Percentiles rank a stretch among this genome's conserved stretches.
phyloP scores from a whole-genome alignment of 2,329 filamentous ascomycete genomes.

The Fusarium zealandicum region DNA sequence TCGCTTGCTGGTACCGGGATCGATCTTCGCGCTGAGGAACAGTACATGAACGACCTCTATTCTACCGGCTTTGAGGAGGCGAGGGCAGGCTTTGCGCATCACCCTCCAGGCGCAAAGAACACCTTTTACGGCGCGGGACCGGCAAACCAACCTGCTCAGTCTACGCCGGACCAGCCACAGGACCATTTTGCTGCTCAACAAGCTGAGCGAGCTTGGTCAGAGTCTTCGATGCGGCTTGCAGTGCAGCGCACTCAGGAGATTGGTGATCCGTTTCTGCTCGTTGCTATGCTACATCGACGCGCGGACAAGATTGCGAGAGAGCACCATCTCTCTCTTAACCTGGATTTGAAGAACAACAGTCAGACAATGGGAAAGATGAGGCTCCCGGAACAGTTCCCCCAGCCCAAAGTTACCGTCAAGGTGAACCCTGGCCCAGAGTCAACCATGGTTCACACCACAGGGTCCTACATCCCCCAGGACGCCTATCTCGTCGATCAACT shows the following conservation, averaged over 20 bases:
- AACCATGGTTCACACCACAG: slow-evolving; percentile 67
- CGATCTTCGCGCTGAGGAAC: slow-evolving; percentile 85
- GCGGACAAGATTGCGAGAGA: slow-evolving; percentile 66
- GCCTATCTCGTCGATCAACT: slow-evolving; percentile 82
- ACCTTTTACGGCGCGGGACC: slow-evolving; percentile 70
- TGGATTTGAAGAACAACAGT: slow-evolving; percentile 59
- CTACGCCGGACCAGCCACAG: slow-evolving; percentile 57
- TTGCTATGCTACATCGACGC: slow-evolving; percentile 66
- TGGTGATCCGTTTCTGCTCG: slow-evolving; percentile 74
- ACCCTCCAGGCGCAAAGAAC: slow-evolving; percentile 61
- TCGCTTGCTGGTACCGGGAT: slow-evolving; percentile 85
- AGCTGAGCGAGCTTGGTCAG: slow-evolving; percentile 70
- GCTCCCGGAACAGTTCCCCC: slow-evolving; percentile 57
- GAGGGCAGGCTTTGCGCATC: slow-evolving; percentile 58
- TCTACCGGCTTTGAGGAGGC: slow-evolving; percentile 60
- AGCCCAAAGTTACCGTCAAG: slow-evolving; percentile 61
- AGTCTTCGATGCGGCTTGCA: slow-evolving; percentile 68
- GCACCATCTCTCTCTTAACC: slow-evolving; percentile 62
- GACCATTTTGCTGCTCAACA: slow-evolving; percentile 71
- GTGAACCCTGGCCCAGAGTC: slow-evolving; percentile 68
- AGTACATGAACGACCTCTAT: slow-evolving; percentile 75
- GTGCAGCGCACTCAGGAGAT: slow-evolving; percentile 72
- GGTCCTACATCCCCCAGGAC: slow-evolving; percentile 77
- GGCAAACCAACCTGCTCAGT: slow-evolving; percentile 68
- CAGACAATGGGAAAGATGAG: slow-evolving; percentile 57